Base-by-base conservation (phyloP, 306 rosid species). In the Sicyos edulis region DNA sequence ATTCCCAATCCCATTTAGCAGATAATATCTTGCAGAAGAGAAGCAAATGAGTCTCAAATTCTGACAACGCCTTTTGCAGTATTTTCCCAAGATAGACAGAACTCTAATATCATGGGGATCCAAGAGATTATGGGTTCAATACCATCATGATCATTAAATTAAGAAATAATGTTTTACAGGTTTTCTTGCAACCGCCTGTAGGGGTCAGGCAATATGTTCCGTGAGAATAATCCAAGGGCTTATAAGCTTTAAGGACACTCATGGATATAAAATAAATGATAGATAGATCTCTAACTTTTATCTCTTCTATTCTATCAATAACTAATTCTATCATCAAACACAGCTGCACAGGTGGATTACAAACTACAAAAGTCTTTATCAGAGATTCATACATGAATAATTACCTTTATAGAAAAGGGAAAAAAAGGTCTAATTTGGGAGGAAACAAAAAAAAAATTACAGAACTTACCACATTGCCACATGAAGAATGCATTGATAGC, bases 401-500 rank as follows among this genome's bases (percentile, higher is more conserved):
- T 20, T 55, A n/a, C n/a, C n/a, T n/a, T n/a, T n/a, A n/a, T n/a
- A n/a, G n/a, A n/a, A n/a, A n/a, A n/a, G n/a, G n/a, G n/a, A n/a
- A n/a, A n/a, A n/a, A n/a, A n/a, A n/a, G n/a, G n/a, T n/a, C n/a
- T n/a, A 26, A 26, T 26, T 17, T 24, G 26, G 45, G 16, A 65
- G 26, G 29, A 5, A 32, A 32, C 37, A 3, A 11, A 0, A 14
- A 60, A 3, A 2, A 0, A 11, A 10, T 20, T 12, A 67, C 9
- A 45, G 7, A 40, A 69, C 86, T 73, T 83, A 92, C 98, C 90
- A 88, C 89, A 78, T 87, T 83, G 54, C 96, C 98, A 79, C 96
- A 86, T 22, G 89, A 90, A 77, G 96, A 92, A 79, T 92, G 96
- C 96, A 92, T 87, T 3, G 98, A 90, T 22, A 92, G 68, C 82